A percentile compares a stretch with the other conserved stretches of the same genome.
phyloP scores from a whole-genome alignment of 208 protist species.

The Angomonas deanei region DNA sequence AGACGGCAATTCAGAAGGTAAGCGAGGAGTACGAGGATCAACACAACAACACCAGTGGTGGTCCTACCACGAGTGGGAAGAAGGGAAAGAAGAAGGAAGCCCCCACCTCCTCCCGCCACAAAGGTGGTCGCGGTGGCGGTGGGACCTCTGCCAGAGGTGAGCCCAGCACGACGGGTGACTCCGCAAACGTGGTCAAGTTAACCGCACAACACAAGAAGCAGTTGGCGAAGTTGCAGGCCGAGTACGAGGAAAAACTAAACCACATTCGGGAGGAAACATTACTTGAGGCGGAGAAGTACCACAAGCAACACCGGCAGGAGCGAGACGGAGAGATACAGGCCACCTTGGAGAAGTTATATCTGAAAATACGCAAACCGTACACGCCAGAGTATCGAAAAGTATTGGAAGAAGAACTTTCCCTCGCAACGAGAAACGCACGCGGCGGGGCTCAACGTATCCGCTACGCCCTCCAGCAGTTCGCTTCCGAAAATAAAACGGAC shows the following conservation, averaged over 20 bases:
- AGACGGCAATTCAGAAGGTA: background rate
- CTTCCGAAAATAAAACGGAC: background rate
- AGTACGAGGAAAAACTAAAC: constrained; percentile 4
- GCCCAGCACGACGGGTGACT: background rate
- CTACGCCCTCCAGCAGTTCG: constrained; percentile 23
- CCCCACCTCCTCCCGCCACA: background rate
- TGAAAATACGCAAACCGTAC: constrained; percentile 36
- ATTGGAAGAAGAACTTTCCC: constrained; percentile 25
- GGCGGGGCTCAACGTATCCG: constrained; percentile 25
- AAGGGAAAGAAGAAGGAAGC: background rate
- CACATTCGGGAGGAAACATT: background rate
- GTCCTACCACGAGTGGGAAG: background rate
- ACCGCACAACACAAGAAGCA: background rate
- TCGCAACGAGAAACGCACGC: constrained; percentile 16
- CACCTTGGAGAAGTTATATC: constrained; percentile 21
- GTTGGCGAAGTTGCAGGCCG: background rate
- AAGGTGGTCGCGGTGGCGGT: background rate
- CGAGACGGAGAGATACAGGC: constrained; percentile 6
- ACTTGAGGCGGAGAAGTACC: background rate
- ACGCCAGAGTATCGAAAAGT: constrained; percentile 28
- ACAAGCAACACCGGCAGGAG: background rate
- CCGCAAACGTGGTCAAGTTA: background rate
- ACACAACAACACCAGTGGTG: background rate
- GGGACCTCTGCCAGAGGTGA: background rate
- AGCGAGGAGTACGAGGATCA: background rate